phyloP scores from a whole-genome alignment of 2,329 filamentous ascomycete species.

The Penicillium sp. region DNA sequence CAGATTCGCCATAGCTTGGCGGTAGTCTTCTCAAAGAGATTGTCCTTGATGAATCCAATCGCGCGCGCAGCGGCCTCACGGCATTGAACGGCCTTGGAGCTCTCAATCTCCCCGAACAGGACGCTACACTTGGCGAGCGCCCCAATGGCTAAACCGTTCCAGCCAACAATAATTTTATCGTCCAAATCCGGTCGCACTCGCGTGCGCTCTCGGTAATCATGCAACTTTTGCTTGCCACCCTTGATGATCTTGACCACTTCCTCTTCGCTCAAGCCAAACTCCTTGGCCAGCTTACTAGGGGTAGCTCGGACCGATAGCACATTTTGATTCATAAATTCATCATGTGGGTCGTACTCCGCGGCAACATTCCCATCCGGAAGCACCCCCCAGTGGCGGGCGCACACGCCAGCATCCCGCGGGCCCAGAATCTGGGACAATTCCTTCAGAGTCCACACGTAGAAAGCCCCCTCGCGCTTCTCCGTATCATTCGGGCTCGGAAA shows the following conservation, averaged over 20 bases:
- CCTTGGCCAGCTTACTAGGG: conserved; percentile 61
- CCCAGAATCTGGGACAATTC: conserved; percentile 75
- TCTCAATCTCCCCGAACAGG: conserved; percentile 57
- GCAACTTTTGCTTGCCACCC: conserved; percentile 61
- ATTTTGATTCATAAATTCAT: conserved; percentile 93
- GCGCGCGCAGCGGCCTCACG: conserved; percentile 61
- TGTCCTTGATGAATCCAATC: conserved; percentile 63
- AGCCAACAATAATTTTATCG: conserved; percentile 78
- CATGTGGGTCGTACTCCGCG: conserved; percentile 75
- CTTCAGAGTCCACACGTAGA: conserved; percentile 86
- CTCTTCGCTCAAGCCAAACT: conserved; percentile 65
- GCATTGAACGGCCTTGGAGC: conserved; percentile 55
- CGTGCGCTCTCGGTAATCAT: conserved; percentile 64
- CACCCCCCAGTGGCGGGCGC: conserved; percentile 79
- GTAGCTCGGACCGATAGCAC: conserved; percentile 68
- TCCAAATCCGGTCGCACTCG: conserved; percentile 73
- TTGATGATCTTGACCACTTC: conserved; percentile 64
- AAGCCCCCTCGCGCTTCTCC: conserved; percentile 85
- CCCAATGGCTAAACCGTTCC: conserved; percentile 84
- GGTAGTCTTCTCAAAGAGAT: conserved; percentile 62
- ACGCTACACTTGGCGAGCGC: conserved; percentile 71
- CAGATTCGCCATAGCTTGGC: conserved; percentile 69
- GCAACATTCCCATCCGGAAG: conserved; percentile 78
- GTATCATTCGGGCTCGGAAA: conserved; percentile 65
- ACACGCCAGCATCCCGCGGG: conserved; percentile 62